These are phyloP conservation scores for Malbranchea zuffiana DNA, from an alignment of 2,329 filamentous ascomycete genomes.

Conservation along the genomic window DNA sequence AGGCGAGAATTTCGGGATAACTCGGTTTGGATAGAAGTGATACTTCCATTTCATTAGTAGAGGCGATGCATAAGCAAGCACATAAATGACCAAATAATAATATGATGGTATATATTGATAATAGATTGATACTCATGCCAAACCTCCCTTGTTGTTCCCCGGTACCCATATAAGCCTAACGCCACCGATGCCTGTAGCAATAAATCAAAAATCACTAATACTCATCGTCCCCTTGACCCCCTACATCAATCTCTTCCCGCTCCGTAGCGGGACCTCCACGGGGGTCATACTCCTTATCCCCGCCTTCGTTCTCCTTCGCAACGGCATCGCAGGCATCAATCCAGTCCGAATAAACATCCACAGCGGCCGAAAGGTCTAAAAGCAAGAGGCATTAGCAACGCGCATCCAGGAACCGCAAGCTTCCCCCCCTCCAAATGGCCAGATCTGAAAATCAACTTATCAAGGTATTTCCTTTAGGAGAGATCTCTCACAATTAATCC, in stretches of 20 bases:
- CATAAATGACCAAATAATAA: too few relatives aligned
- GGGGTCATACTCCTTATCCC: slow-evolving; percentile 16
- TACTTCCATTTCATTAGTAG: too few relatives aligned
- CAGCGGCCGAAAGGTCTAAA: slow-evolving; percentile 72
- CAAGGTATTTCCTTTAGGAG: slow-evolving; percentile 22
- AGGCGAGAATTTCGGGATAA: too few relatives aligned
- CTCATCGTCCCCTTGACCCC: slow-evolving; percentile 27
- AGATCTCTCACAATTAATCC: slow-evolving; percentile 65
- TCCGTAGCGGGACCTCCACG: slow-evolving; percentile 3
- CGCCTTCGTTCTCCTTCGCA: slow-evolving; percentile 55
- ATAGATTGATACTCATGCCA: too few relatives aligned
- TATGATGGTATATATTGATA: too few relatives aligned
- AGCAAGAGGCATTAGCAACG: slow-evolving; percentile 4
- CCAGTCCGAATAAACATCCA: slow-evolving; percentile 98
- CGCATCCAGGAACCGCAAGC: too few relatives aligned
- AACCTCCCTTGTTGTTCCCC: too few relatives aligned
- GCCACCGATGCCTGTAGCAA: slow-evolving; percentile 3
- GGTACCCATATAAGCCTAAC: slow-evolving; percentile 8
- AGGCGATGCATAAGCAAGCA: too few relatives aligned
- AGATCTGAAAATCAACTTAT: neutral
- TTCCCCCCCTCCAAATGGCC: too few relatives aligned
- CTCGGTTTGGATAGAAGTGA: too few relatives aligned
- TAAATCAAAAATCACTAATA: slow-evolving; percentile 34
- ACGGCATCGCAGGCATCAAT: slow-evolving; percentile 82
- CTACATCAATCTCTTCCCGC: slow-evolving; percentile 10